Conservation (phyloP, 2,329 filamentous ascomycete genomes). For the Xylaria sp. region DNA sequence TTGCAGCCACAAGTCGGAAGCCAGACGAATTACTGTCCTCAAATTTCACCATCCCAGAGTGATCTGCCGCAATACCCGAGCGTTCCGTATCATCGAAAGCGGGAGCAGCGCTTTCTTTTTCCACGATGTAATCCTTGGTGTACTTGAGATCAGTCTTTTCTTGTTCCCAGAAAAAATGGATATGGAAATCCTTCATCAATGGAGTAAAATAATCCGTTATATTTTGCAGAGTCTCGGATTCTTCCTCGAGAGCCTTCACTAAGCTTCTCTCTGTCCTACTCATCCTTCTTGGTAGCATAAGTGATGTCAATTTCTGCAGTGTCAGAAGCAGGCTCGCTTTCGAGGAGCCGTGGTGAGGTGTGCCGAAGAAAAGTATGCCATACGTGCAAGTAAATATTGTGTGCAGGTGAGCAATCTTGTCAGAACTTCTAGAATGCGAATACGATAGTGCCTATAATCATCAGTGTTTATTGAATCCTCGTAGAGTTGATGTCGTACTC, state of each 20-base stretch:
- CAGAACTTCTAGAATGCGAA: slow-evolving; percentile 42
- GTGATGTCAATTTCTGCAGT: slow-evolving; percentile 47
- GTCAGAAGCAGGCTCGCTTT: slow-evolving; percentile 46
- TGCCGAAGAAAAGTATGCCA: slow-evolving; percentile 52
- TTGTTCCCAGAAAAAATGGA: slow-evolving; percentile 55
- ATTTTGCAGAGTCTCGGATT: slow-evolving; percentile 53
- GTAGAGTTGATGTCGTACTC: slow-evolving; percentile 43
- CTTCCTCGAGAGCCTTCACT: slow-evolving; percentile 62
- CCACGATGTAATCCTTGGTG: slow-evolving; percentile 38
- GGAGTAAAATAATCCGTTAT: slow-evolving; percentile 53
- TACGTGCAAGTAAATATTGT: slow-evolving; percentile 53
- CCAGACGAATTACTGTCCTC: slow-evolving; percentile 19
- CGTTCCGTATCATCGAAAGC: slow-evolving; percentile 36
- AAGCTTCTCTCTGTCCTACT: slow-evolving; percentile 54
- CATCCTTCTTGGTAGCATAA: slow-evolving; percentile 45
- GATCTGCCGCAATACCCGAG: slow-evolving; percentile 36
- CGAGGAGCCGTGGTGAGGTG: slow-evolving; percentile 51
- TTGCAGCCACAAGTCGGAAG: slow-evolving; percentile 24
- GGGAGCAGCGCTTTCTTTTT: slow-evolving; percentile 35
- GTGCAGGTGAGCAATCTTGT: slow-evolving; percentile 46
- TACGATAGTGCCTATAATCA: slow-evolving; percentile 50
- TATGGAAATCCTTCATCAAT: slow-evolving; percentile 50
- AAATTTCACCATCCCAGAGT: slow-evolving; percentile 37
- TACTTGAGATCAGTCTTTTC: slow-evolving; percentile 51
- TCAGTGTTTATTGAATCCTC: slow-evolving; percentile 2